Base-by-base conservation (phyloP, 352 stramenopile genomes). In the Phytophthora cactorum region DNA sequence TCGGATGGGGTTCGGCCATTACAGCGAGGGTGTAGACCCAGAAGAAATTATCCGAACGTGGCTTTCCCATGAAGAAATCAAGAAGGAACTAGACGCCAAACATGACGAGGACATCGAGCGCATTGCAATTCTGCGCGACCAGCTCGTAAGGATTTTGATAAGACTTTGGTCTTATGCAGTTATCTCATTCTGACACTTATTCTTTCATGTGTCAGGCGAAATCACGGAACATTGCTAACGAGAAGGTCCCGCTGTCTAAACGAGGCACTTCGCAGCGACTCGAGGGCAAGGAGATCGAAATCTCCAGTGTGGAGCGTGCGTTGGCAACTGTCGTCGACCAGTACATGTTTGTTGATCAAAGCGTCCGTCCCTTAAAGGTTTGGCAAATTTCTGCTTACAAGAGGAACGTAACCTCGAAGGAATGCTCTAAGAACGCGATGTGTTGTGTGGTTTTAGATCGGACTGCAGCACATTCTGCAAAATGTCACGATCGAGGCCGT, bases 341-440 rank as follows among this genome's bases (percentile, higher is more conserved):
- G 62, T 95, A 91, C 59, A 89, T 89, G 75, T 95, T 89, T 63
- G 85, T 93, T 1, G 84, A 95, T 36, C 82, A 93, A 60, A 85
- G 72, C 34, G 81, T 95, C 9, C 79, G 84, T 2, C 88, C 84
- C 0, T 81, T 95, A 46, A 93, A 95, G 74, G 86, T 92, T 66
- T 64, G 59, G 12, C 14, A 10, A 50, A 6, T 11, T 31, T 15
- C 44, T 25, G 11, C 7, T 63, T 47, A 4, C 4, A 2, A n/a
- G 25, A 25, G n/a, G 0, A 51, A 41, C n/a, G 12, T 47, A 7
- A 39, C 67, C 14, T 46, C 5, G 6, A 28, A 28, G n/a, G 9
- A 25, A 53, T 5, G 4, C 11, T 41, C 1, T 25, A 56, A 41
- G 14, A 32, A n/a, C 7, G 6, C 11, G 44, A 2, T 31, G 4